These are phyloP conservation scores for Phoenix roebelenii DNA, from an alignment of 176 grass and related monocot genomes.

Conservation along the genomic window DNA sequence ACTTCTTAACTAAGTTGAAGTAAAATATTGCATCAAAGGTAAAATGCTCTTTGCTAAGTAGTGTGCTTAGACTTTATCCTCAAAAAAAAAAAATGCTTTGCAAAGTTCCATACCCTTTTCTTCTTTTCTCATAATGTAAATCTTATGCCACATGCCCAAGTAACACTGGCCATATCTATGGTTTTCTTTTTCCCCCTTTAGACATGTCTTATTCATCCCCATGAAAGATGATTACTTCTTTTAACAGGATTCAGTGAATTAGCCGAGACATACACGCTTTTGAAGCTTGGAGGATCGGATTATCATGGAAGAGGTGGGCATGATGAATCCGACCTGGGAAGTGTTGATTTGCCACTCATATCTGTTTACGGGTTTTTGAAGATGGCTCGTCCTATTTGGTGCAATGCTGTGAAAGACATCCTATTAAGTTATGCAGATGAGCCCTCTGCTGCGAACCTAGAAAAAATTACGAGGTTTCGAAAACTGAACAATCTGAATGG, in stretches of 20 bases:
- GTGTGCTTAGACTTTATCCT: no score
- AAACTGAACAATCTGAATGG: slow-evolving; percentile 18
- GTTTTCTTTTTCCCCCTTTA: no score
- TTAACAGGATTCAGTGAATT: slow-evolving; percentile 61
- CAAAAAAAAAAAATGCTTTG: no score
- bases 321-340: slow-evolving; percentile 74
- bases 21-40: no score
- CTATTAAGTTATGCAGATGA: slow-evolving; percentile 54
- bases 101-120: no score
- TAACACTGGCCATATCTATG: no score
- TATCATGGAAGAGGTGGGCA: slow-evolving; percentile 81
- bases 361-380: slow-evolving; percentile 65
- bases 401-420: slow-evolving; percentile 62
- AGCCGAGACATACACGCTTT: slow-evolving; percentile 63
- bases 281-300: slow-evolving; percentile 95
- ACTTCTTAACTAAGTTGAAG: no score
- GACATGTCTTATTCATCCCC: not conserved
- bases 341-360: slow-evolving; percentile 52
- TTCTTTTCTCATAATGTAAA: no score
- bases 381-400: slow-evolving; percentile 67
- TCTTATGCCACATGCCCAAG: no score
- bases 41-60: no score
- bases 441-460: slow-evolving; percentile 48
- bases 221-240: not conserved
- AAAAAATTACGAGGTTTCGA: slow-evolving; percentile 62